Percentiles rank a stretch among this genome's conserved stretches.
These are phyloP conservation scores for Babesia ovis DNA, from an alignment of 169 alveolate species.

Conservation along the genomic window DNA sequence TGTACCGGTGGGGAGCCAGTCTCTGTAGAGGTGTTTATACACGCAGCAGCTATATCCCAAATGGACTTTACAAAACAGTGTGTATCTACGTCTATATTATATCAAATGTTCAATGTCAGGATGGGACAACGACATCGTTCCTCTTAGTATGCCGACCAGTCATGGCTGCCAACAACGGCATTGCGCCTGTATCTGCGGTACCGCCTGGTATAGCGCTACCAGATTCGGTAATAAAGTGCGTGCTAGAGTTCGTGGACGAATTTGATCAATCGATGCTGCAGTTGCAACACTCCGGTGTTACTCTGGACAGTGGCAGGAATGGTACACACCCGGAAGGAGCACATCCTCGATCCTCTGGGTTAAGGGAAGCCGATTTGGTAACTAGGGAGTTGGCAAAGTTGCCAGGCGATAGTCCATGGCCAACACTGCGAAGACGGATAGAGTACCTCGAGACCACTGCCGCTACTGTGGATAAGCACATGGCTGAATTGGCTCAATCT, in stretches of 20 bases:
- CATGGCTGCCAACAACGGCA: not conserved
- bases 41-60: too few species aligned
- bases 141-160: too few species aligned
- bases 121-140: too few species aligned
- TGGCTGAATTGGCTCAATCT: slow-evolving; percentile 31
- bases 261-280: not conserved
- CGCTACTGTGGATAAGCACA: slow-evolving; percentile 42
- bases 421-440: slow-evolving; percentile 20
- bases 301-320: not conserved
- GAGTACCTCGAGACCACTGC: slow-evolving; percentile 13
- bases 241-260: not conserved
- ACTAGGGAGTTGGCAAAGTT: not conserved
- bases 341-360: not conserved
- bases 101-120: too few species aligned
- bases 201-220: not conserved
- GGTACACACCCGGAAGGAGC: too few species aligned
- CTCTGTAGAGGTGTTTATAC: too few species aligned
- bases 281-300: not conserved
- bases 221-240: not conserved
- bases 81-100: too few species aligned
- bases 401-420: not conserved
- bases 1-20: slow-evolving; percentile 22
- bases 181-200: not conserved
- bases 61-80: too few species aligned
- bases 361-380: not conserved